phyloP scores from a whole-genome alignment of 129 eudicot genomes.

The Pseudognaphalium luteoalbum region DNA sequence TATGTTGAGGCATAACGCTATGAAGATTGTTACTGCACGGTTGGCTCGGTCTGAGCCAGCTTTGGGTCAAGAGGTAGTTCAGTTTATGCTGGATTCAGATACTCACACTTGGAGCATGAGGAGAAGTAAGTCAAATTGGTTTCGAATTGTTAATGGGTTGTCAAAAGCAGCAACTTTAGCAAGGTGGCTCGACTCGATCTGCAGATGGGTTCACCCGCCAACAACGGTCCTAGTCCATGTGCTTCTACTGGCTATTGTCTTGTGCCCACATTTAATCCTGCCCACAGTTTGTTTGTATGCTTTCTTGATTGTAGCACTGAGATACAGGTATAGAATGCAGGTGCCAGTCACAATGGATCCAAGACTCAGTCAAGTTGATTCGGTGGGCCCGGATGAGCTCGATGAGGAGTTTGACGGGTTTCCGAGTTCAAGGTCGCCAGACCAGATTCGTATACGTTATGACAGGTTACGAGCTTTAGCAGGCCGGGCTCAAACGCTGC shows the following conservation, averaged over 20 bases:
- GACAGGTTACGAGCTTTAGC: constrained; percentile 84
- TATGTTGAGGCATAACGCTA: constrained; percentile 72
- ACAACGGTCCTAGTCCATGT: constrained; percentile 80
- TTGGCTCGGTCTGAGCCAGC: constrained; percentile 89
- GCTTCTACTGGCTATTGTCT: constrained; percentile 55
- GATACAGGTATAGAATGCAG: constrained; percentile 60
- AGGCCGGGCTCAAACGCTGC: constrained; percentile 82
- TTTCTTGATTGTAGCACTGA: constrained; percentile 55
- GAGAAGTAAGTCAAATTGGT: constrained; percentile 94
- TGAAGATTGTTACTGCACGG: constrained; percentile 71
- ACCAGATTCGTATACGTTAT: constrained; percentile 67
- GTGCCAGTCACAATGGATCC: constrained; percentile 76
- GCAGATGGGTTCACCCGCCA: constrained; percentile 82
- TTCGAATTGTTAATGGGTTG: constrained; percentile 61
- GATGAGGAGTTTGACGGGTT: constrained; percentile 92
- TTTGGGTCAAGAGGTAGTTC: constrained; percentile 86
- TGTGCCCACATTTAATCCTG: constrained; percentile 77
- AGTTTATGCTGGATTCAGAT: constrained; percentile 81
- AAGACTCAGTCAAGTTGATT: constrained; percentile 63
- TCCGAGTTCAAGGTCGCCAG: constrained; percentile 60
- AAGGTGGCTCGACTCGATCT: constrained; percentile 69
- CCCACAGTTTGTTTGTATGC: constrained; percentile 79
- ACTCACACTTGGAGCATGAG: constrained; percentile 93
- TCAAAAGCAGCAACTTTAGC: constrained; percentile 74
- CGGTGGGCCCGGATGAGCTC: constrained; percentile 68